Percentiles rank a stretch among this genome's conserved stretches.
Evolutionary conservation across 106 monocot genomes (phyloP).

Genomic region (Ottelia alismoides): DNA sequence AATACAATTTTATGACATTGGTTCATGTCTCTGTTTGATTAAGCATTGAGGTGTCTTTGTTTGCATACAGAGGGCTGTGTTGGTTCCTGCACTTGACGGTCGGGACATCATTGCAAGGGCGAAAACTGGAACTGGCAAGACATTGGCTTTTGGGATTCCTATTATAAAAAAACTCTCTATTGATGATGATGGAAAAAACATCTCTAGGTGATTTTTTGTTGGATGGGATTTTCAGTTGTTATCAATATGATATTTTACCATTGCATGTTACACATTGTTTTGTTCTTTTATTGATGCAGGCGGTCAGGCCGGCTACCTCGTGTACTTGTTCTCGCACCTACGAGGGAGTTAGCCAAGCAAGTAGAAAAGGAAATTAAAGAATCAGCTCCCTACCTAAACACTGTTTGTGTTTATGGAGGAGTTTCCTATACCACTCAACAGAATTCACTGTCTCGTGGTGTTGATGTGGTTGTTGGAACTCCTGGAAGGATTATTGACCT

Average conservation of each 20-base stretch:
- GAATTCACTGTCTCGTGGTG: constrained; percentile 69
- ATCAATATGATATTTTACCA: background rate
- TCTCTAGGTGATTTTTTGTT: constrained; percentile 32
- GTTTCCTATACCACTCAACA: constrained; percentile 73
- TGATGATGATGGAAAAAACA: constrained; percentile 36
- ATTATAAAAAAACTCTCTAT: constrained; percentile 57
- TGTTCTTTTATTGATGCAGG: constrained; percentile 12
- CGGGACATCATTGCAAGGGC: constrained; percentile 79
- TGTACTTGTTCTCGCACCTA: constrained; percentile 75
- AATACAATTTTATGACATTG: no score
- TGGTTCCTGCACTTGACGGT: constrained; percentile 77
- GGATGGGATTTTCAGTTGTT: background rate
- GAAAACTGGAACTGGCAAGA: constrained; percentile 96
- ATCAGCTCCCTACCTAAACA: constrained; percentile 65
- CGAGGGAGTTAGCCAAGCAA: constrained; percentile 87
- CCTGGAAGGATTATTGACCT: constrained; percentile 91
- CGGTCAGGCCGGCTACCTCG: constrained; percentile 53
- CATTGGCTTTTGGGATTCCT: constrained; percentile 92
- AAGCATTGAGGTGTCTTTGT: background rate
- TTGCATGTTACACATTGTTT: background rate
- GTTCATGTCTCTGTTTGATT: background rate
- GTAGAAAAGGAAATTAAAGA: constrained; percentile 97
- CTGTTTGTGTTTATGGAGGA: constrained; percentile 92
- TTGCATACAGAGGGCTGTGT: constrained; percentile 62
- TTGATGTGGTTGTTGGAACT: constrained; percentile 93